Evolutionary conservation across 371 early-diverging fungal species (phyloP), one percentile per base, ranked within the genome.

Genomic region (Chytridiales sp.): DNA sequence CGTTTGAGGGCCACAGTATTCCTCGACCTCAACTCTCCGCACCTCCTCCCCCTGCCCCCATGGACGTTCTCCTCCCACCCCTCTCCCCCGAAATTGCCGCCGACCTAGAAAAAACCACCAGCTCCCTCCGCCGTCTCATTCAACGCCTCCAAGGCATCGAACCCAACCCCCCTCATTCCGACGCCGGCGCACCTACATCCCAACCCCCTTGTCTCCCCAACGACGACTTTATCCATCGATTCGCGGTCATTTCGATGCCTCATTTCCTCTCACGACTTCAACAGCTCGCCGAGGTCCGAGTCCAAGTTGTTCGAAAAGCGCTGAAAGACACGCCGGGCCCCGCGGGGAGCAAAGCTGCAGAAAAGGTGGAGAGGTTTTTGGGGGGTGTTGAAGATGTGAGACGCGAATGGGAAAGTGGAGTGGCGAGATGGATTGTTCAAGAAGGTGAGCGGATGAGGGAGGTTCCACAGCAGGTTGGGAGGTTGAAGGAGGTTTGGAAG

Each of bases 81-180:
- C 17, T 38, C 11, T 27, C 38, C 41, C 41, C 54, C 22, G 21
- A 3, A 24, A 17, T 29, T 17, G 26, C 27, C 27, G 15, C 15
- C 3, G 54, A 54, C 54, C 54, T 54, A 15, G 2, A 38, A 5
- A 19, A 21, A 3, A 4, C 39, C 21, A 11, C 6, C 29, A 5
- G 11, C 21, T 40, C 41, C 26, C 54, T 54, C 54, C 54, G 38
- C 42, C 54, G 54, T n/a, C n/a, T 54, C 27, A 26, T 54, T 17
- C 39, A 26, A 5, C 39, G 54, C 4, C 4, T 54, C 35, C 54
- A 40, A 27, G 54, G 54, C 24, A 42, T 41, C 54, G 54, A 54
- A n/a, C 6, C 27, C 26, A 42, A 54, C 41, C 41, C 38, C 22
- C 15, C 39, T 26, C 11, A 11, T 15, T 42, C 42, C 27, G 29